These are phyloP conservation scores for Hypericum perforatum DNA, from an alignment of 345 rosid genomes.

Conservation along the genomic window DNA sequence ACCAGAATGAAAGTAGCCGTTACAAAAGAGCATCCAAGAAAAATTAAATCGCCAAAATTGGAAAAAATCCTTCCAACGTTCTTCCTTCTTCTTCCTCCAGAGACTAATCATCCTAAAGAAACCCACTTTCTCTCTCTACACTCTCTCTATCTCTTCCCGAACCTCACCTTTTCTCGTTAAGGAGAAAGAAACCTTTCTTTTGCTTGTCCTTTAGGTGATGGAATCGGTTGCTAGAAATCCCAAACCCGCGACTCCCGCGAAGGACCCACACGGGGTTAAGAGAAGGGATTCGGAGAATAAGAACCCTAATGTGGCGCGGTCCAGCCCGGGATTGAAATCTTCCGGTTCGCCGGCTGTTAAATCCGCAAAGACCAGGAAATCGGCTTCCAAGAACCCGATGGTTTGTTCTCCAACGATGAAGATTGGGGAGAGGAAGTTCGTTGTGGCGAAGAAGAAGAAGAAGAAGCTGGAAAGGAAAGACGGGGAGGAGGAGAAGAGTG, in stretches of 20 bases:
- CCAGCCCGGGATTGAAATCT: slow-evolving; percentile 31
- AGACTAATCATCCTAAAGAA: background rate
- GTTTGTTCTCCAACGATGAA: slow-evolving; percentile 52
- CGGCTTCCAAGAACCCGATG: slow-evolving; percentile 24
- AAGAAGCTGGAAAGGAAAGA: slow-evolving; percentile 32
- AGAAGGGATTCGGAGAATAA: slow-evolving; percentile 36
- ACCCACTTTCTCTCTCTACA: no score
- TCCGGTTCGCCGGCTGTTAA: slow-evolving; percentile 33
- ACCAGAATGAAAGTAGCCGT: slow-evolving; percentile 66
- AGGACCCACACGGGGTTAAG: slow-evolving; percentile 2
- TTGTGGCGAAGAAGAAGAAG: slow-evolving; percentile 63
- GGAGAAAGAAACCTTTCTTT: background rate
- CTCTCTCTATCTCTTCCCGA: no score
- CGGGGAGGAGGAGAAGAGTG: slow-evolving; percentile 22
- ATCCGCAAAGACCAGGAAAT: slow-evolving; percentile 49
- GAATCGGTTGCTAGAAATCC: slow-evolving; percentile 32
- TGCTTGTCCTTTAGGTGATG: slow-evolving; percentile 22
- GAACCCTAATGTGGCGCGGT: slow-evolving; percentile 49
- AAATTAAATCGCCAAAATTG: background rate
- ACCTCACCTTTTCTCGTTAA: no score
- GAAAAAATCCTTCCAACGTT: slow-evolving; percentile 9
- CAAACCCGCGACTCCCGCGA: slow-evolving; percentile 46
- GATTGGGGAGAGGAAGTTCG: slow-evolving; percentile 68
- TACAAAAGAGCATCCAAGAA: slow-evolving; percentile 51
- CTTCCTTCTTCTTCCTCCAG: background rate